These are phyloP conservation scores for Dionaea muscipula DNA, from an alignment of 179 eudicot species.

Conservation along the genomic window DNA sequence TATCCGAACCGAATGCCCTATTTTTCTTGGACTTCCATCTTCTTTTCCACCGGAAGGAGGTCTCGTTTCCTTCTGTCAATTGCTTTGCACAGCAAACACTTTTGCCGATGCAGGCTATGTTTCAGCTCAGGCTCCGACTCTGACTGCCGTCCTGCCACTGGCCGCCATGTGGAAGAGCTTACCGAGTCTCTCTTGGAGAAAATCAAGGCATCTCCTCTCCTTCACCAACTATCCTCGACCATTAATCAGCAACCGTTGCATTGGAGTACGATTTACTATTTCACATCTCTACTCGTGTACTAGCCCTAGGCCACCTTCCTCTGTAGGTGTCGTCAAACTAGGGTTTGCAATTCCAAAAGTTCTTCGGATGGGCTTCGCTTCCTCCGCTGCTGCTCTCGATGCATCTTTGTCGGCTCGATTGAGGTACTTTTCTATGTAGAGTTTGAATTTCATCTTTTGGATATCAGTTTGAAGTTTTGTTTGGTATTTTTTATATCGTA, in stretches of 20 bases:
- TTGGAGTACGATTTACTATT: constrained; percentile 11
- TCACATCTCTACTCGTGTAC: constrained; percentile 26
- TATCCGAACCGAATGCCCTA: too few relatives aligned
- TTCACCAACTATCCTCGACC: constrained; percentile 10
- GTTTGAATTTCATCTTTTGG: too few relatives aligned
- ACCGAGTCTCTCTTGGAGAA: constrained; percentile 33
- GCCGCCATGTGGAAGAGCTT: constrained; percentile 55
- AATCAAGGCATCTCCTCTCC: constrained; percentile 14
- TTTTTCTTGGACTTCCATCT: too few relatives aligned
- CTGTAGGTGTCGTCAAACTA: constrained; percentile 17
- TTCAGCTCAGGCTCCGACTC: too few relatives aligned
- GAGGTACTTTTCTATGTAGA: constrained; percentile 27
- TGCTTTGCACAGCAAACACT: too few relatives aligned
- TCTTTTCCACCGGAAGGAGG: too few relatives aligned
- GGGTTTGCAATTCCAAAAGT: constrained; percentile 12
- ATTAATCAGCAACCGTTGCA: background rate
- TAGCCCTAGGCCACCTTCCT: constrained; percentile 20
- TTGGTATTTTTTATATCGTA: too few relatives aligned
- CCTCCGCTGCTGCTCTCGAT: constrained; percentile 17
- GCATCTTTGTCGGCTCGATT: constrained; percentile 26
- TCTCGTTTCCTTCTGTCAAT: too few relatives aligned
- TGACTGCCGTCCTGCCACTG: too few relatives aligned
- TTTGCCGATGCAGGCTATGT: too few relatives aligned
- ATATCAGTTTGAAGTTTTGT: too few relatives aligned
- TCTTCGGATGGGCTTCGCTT: constrained; percentile 8